A percentile compares a stretch with the other conserved stretches of the same genome.
These are phyloP conservation scores for Setomelanomma holmii DNA, from an alignment of 2,329 filamentous ascomycete species.

Conservation along the genomic window DNA sequence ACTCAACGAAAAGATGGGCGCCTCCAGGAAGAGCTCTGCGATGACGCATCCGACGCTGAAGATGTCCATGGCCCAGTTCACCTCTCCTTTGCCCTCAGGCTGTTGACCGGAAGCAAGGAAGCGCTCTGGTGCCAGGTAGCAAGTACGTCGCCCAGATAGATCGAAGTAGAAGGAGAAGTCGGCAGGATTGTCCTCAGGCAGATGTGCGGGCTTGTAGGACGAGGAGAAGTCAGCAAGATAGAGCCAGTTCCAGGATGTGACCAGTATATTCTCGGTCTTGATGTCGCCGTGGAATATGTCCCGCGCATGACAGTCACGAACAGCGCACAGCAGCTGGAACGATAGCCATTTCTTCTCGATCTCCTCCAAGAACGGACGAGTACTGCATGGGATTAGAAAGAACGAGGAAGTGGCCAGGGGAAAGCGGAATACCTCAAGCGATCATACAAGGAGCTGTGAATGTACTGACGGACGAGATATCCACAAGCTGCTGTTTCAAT, in stretches of 20 bases:
- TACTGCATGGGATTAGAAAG: constrained; percentile 67
- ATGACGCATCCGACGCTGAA: constrained; percentile 98
- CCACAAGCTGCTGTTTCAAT: constrained; percentile 91
- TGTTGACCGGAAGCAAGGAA: constrained; percentile 77
- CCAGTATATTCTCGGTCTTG: constrained; percentile 95
- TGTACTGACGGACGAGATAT: constrained; percentile 91
- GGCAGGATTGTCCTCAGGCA: constrained; percentile 95
- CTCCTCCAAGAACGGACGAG: constrained; percentile 92
- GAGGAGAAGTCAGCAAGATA: constrained; percentile 98
- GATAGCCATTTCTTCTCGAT: constrained; percentile 99
- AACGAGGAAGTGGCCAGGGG: too few species aligned
- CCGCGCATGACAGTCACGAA: constrained; percentile 88
- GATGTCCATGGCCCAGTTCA: constrained; percentile 97
- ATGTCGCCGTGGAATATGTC: constrained; percentile 97
- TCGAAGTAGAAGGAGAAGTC: constrained; percentile 99
- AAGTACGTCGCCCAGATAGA: constrained; percentile 86
- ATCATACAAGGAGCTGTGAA: constrained; percentile 97
- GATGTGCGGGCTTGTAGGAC: constrained; percentile 89
- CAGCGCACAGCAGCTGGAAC: constrained; percentile 89
- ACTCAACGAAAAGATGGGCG: constrained; percentile 96
- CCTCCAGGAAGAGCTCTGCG: constrained; percentile 92
- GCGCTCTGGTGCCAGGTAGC: constrained; percentile 92
- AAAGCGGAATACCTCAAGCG: constrained; percentile 67
- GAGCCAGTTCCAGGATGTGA: constrained; percentile 99
- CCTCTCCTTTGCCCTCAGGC: constrained; percentile 66